Evolutionary conservation across 2,329 filamentous ascomycete genomes (phyloP), one percentile per base, ranked within the genome.

Genomic region (Epicoccum sorghinum): DNA sequence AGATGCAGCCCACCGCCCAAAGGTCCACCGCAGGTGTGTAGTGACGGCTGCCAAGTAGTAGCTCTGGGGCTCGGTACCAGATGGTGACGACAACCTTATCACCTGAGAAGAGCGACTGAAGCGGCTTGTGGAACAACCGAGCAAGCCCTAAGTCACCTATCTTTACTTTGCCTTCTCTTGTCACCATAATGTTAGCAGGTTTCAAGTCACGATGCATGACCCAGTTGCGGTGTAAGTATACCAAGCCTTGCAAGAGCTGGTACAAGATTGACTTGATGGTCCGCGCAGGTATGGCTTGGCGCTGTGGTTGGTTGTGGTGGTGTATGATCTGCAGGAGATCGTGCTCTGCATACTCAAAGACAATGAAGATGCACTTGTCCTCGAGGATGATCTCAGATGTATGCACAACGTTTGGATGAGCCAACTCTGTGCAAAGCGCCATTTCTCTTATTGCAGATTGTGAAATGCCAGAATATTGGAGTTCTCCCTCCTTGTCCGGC

Each of bases 71-170:
- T 22, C 95, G 90, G 69, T 99, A 99, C 95, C 95, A 99, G 59
- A 99, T 99, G 0, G 95, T 99, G 12, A 99, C 95, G 47, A 99
- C 95, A 2, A 99, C 95, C 73, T 99, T 99, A 66, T 99, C 95
- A 47, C 95, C 95, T 14, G 86, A 90, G 75, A 95, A 99, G 1
- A 99, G 83, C 0, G 90, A 91, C 68, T 96, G 91, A 0, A 98
- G 80, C 0, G 95, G 95, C 71, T 98, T 97, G 78, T 95, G 89
- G 76, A 98, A 98, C 2, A 97, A 82, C 14, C 95, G 87, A 7
- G 95, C 95, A 1, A 99, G 83, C 2, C 95, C 95, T 36, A 99
- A 79, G 75, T 99, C 95, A 36, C 95, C 95, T 61, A 99, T 96
- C 72, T 95, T 95, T 64, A 99, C 92, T 60, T 91, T 90, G 9